Base-by-base conservation (phyloP, 192 early-diverging fungal species). In the Linderina pennispora region DNA sequence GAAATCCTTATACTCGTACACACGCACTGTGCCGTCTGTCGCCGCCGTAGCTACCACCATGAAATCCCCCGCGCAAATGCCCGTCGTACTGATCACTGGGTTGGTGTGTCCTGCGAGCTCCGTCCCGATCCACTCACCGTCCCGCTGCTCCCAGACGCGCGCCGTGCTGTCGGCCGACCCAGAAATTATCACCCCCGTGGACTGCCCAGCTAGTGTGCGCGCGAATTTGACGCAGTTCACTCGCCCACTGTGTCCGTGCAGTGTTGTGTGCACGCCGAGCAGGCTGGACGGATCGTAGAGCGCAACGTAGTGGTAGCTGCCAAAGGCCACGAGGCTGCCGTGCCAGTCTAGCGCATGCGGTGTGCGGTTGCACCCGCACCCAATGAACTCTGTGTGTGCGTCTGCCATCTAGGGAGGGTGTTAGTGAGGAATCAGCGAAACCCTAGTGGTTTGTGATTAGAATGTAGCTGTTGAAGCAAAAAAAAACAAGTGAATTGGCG, bases 141-240 rank as follows among this genome's bases (percentile, higher is more conserved):
- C 28, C 28, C 28, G 28, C 11, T 43, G 56, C 49, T 75, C 75
- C 92, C 92, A 95, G 1, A 92, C 58, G 3, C 86, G 77, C 0
- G 76, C 80, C 1, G 89, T 88, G 48, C 75, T 75, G 50, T 92
- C 90, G 3, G 85, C 85, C 2, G 88, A 86, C 11, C 83, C 92
- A 13, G 87, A 86, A 16, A 91, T 76, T 2, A 92, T 61, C 9
- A 77, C 82, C 19, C 78, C 79, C 13, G 36, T 59, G n/a, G 76
- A 77, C 7, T 59, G 24, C 34, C 75, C 76, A 7, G 65, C 36
- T 10, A 59, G 58, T 50, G 32, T 40, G 48, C 82, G 75, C 14
- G 85, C 58, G 59, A 85, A 90, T 3, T 74, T 65, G 9, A 87
- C 80, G 55, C 84, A 84, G 64, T 87, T 90, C 15, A 94, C 87